Base-by-base conservation (phyloP, 371 early-diverging fungal genomes). In the Rhizopus delemar region DNA sequence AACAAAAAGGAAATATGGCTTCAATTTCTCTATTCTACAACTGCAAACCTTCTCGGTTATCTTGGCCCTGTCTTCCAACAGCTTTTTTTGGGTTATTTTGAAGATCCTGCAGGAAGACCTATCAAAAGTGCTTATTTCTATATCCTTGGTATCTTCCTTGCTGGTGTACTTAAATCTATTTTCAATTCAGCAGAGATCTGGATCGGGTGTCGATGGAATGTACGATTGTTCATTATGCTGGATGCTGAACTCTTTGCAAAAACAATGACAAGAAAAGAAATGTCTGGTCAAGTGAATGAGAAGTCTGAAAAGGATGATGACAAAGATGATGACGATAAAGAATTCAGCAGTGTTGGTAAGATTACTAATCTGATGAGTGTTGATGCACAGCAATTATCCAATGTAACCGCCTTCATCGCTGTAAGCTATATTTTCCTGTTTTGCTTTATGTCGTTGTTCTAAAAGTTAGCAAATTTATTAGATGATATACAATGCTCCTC, bases 341-440 rank as follows among this genome's bases (percentile, higher is more conserved):
- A 57, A 3, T 66, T 71, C 29, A 66, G 68, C 29, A 71, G 66
- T 41, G 62, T 69, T 1, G 94, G 94, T 4, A 91, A 90, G 68
- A 90, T 93, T 58, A 88, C 86, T 15, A 92, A 94, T 63, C 60
- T 93, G 60, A 90, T 91, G 90, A 79, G 86, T 36, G 86, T 91
- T 5, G 93, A 94, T 70, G 86, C 90, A 3, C 74, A 83, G n/a
- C 64, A 77, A 15, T 51, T 86, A 8, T 63, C 79, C 11, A 66
- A 74, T 22, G 36, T 81, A 9, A 73, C 69, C 7, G 63, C 64
- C 29, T 79, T 70, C 43, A 63, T 78, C 22, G 72, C 72, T 59
- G 81, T 78, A 58, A 59, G 64, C 53, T 16, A 12, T 4, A 0
- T 12, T n/a, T 1, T 8, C 28, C 22, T 13, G 34, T 36, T 32